phyloP scores from a whole-genome alignment of 371 early-diverging fungal genomes.

The Rhizopus arrhizus region DNA sequence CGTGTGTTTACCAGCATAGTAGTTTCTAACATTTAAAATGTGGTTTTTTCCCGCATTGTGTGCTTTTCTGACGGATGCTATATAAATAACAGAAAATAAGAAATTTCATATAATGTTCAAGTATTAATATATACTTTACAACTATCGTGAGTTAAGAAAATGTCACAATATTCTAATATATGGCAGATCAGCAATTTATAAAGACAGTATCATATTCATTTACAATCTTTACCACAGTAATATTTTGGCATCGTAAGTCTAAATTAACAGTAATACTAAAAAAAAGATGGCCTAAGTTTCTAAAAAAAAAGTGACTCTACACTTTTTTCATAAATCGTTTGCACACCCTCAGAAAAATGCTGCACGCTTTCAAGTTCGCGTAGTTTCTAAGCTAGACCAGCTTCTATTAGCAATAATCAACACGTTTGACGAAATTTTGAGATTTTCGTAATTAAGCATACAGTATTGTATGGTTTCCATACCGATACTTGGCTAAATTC shows the following conservation, averaged over 20 bases:
- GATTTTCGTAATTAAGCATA: no score
- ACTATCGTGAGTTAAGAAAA: constrained; percentile 91
- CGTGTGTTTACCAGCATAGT: constrained; percentile 68
- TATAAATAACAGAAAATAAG: constrained; percentile 1
- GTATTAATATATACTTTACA: constrained; percentile 30
- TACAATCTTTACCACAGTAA: constrained; percentile 75
- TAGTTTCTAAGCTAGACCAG: no score
- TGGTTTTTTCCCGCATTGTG: constrained; percentile 97
- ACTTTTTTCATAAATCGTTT: no score
- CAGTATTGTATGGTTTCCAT: no score
- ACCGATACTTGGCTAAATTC: no score
- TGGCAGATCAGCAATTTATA: neutral
- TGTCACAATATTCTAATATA: constrained; percentile 90
- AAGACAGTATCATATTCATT: neutral
- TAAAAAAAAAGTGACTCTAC: no score
- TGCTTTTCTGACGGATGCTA: constrained; percentile 86
- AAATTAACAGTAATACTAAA: neutral
- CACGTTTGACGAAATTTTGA: no score
- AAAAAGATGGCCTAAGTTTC: neutral
- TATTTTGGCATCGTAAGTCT: constrained; percentile 76
- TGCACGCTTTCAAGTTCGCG: no score
- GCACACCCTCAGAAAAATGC: no score
- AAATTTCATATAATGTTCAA: neutral
- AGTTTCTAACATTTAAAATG: constrained; percentile 71
- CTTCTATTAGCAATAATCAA: no score